Evolutionary conservation across 1,284 basidiomycete species (phyloP).

Genomic region (Ganoderma sp.): DNA sequence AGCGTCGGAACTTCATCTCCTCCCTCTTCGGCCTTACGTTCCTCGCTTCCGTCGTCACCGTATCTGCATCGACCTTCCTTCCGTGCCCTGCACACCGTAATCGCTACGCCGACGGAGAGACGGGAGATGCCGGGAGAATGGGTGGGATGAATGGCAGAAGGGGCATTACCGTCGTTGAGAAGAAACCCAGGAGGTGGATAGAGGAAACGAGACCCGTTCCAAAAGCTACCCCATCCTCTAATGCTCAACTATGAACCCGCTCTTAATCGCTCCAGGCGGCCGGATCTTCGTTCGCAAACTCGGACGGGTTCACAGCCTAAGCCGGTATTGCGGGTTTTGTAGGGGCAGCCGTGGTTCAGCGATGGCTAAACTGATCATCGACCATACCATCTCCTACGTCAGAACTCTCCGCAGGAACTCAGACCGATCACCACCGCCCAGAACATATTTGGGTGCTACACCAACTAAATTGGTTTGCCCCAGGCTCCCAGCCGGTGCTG

Average conservation of each 20-base stretch:
- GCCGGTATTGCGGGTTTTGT: neutral
- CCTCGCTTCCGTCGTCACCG: slow-evolving; percentile 75
- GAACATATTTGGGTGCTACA: neutral
- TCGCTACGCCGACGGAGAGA: slow-evolving; percentile 60
- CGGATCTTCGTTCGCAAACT: neutral
- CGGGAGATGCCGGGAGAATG: slow-evolving; percentile 17
- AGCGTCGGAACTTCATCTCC: slow-evolving; percentile 75
- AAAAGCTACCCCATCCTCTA: slow-evolving; percentile 51
- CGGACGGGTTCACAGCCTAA: neutral
- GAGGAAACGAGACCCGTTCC: slow-evolving; percentile 63
- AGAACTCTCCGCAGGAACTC: neutral
- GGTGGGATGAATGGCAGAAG: slow-evolving; percentile 33
- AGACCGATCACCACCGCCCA: neutral
- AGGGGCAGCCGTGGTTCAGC: neutral
- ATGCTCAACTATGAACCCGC: slow-evolving; percentile 56
- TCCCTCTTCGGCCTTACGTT: slow-evolving; percentile 81
- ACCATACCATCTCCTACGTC: neutral
- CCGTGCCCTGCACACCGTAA: slow-evolving; percentile 73
- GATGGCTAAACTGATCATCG: neutral
- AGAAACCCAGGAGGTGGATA: slow-evolving; percentile 79
- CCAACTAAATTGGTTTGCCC: neutral
- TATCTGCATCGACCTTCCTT: slow-evolving; percentile 77
- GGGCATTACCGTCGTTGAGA: slow-evolving; percentile 56
- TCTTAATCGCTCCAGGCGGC: slow-evolving; percentile 4
- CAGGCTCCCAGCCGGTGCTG: neutral